Evolutionary conservation across 2,329 filamentous ascomycete genomes (phyloP).

Genomic region (Calonectria hongkongensis): DNA sequence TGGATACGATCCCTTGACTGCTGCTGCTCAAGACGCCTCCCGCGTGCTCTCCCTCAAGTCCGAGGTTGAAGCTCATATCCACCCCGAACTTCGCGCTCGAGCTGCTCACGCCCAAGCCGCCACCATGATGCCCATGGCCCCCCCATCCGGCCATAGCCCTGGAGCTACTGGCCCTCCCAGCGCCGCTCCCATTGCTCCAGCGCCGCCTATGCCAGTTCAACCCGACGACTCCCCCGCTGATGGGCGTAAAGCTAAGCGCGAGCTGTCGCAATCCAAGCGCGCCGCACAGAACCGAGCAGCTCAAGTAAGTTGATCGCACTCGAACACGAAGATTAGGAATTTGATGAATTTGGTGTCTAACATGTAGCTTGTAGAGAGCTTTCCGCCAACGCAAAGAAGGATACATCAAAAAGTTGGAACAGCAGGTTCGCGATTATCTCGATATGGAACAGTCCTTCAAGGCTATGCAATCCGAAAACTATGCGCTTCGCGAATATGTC

Average conservation of each 20-base stretch:
- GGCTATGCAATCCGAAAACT: conserved; percentile 90
- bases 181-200: conserved; percentile 56
- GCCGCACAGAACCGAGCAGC: conserved; percentile 97
- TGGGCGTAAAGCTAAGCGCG: conserved; percentile 87
- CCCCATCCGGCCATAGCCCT: conserved; percentile 58
- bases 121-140: conserved; percentile 63
- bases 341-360: conserved; percentile 47
- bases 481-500: conserved; percentile 92
- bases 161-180: conserved; percentile 54
- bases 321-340: not conserved
- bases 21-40: conserved; percentile 59
- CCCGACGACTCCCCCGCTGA: conserved; percentile 63
- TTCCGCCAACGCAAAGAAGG: conserved; percentile 98
- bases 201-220: conserved; percentile 54
- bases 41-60: conserved; percentile 59
- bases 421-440: conserved; percentile 89
- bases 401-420: conserved; percentile 98
- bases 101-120: conserved; percentile 55
- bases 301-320: conserved; percentile 79
- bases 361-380: conserved; percentile 78
- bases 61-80: conserved; percentile 68
- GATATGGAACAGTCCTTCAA: conserved; percentile 87
- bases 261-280: conserved; percentile 95
- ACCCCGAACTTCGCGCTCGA: conserved; percentile 67
- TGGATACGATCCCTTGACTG: conserved; percentile 67